Conservation (phyloP, 2,329 filamentous ascomycete genomes). For the Fusarium sp. region DNA sequence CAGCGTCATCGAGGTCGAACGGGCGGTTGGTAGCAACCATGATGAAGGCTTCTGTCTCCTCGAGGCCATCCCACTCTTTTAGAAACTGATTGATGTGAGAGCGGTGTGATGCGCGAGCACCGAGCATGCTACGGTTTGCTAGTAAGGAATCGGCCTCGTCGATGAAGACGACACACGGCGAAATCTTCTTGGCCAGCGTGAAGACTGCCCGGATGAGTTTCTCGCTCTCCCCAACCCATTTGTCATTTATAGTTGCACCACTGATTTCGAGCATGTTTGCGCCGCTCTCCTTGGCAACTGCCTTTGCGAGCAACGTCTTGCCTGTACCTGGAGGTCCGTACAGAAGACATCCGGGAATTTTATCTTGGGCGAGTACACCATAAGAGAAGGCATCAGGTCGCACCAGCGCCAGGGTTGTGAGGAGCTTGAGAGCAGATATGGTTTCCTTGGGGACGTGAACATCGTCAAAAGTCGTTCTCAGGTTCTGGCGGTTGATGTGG, state of each 20-base stretch:
- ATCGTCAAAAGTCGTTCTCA: conserved; percentile 87
- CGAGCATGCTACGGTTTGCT: conserved; percentile 74
- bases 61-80: conserved; percentile 94
- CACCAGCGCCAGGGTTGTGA: conserved; percentile 86
- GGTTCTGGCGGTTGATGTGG: conserved; percentile 81
- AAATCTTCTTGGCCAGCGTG: conserved; percentile 87
- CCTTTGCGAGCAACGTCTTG: conserved; percentile 75
- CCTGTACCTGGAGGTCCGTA: conserved; percentile 89
- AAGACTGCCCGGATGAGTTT: conserved; percentile 96
- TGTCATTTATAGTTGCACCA: conserved; percentile 92
- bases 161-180: conserved; percentile 93
- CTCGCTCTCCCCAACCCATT: conserved; percentile 95
- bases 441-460: conserved; percentile 86
- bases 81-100: conserved; percentile 98
- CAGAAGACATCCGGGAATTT: conserved; percentile 87
- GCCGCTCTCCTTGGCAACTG: conserved; percentile 73
- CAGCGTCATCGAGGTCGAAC: conserved; percentile 91
- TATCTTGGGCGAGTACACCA: conserved; percentile 88
- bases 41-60: conserved; percentile 85
- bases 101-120: conserved; percentile 76
- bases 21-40: conserved; percentile 98
- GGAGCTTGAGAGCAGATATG: conserved; percentile 84
- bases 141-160: conserved; percentile 96
- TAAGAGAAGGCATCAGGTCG: conserved; percentile 96
- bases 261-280: conserved; percentile 86